Evolutionary conservation across 805 yeast genomes (phyloP).

Genomic region (Helenozyma baotianmanensis): DNA sequence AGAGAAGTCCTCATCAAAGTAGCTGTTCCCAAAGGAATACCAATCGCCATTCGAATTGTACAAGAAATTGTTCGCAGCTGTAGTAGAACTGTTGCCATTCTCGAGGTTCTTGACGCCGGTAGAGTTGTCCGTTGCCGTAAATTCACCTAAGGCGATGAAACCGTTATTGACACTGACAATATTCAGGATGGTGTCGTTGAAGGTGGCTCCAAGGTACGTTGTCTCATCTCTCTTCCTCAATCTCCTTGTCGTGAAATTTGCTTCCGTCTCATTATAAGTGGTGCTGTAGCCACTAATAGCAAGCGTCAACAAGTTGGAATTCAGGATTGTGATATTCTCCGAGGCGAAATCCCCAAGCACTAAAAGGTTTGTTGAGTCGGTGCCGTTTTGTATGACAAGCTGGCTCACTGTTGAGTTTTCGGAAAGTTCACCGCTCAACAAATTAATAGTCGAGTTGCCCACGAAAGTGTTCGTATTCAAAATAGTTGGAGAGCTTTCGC

Average conservation of each 20-base stretch:
- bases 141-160: slow-evolving; percentile 28
- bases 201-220: slow-evolving; percentile 24
- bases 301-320: slow-evolving; percentile 25
- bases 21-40: slow-evolving; percentile 38
- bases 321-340: slow-evolving; percentile 24
- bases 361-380: slow-evolving; percentile 25
- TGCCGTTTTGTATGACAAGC: slow-evolving; percentile 10
- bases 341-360: slow-evolving; percentile 46
- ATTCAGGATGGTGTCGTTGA: slow-evolving; percentile 26
- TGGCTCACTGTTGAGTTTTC: slow-evolving; percentile 13
- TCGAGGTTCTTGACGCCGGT: slow-evolving; percentile 24
- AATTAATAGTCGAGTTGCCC: slow-evolving; percentile 38
- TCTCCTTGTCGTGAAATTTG: slow-evolving; percentile 5
- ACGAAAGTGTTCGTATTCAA: slow-evolving; percentile 31
- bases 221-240: slow-evolving; percentile 15
- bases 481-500: slow-evolving; percentile 19
- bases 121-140: slow-evolving; percentile 19
- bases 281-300: slow-evolving; percentile 25
- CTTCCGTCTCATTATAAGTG: slow-evolving; percentile 27
- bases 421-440: slow-evolving; percentile 25
- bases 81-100: slow-evolving; percentile 20
- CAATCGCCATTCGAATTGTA: slow-evolving; percentile 36
- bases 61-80: slow-evolving; percentile 32
- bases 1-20: slow-evolving; percentile 18
- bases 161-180: slow-evolving; percentile 19